Conservation (phyloP, 768 basidiomycete species). For the Dacryopinax spathularia region DNA sequence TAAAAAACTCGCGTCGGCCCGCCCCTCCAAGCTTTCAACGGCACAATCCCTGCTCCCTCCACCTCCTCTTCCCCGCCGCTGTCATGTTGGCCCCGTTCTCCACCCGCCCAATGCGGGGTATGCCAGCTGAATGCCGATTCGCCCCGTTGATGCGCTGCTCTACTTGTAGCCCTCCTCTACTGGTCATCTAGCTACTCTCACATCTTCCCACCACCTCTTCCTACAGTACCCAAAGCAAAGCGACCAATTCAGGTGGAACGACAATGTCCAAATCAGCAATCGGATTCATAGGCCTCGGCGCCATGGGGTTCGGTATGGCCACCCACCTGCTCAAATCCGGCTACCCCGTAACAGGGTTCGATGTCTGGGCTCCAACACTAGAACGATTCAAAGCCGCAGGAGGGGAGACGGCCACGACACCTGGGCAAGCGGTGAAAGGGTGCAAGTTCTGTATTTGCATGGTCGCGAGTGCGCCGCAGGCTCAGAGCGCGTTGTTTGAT, state of each 20-base stretch:
- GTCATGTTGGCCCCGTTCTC: not conserved
- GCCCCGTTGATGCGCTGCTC: no score
- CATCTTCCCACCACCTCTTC: no score
- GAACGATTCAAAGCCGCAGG: not conserved
- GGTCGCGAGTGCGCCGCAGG: conserved; percentile 1
- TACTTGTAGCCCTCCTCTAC: no score
- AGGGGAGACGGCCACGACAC: not conserved
- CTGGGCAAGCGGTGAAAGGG: not conserved
- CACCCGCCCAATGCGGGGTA: not conserved
- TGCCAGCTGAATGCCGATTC: no score
- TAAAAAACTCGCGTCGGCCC: no score
- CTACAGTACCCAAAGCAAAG: no score
- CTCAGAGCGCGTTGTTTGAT: not conserved
- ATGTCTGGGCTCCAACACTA: not conserved
- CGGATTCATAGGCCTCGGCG: conserved; percentile 1
- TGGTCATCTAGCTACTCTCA: no score
- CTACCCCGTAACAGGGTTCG: not conserved
- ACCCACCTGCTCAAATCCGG: not conserved
- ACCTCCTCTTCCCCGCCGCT: not conserved
- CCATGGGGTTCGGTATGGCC: conserved; percentile 1
- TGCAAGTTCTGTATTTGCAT: conserved; percentile 2
- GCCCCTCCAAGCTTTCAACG: no score
- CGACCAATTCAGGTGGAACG: no score
- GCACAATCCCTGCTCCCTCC: no score
- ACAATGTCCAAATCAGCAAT: not conserved